phyloP scores from a whole-genome alignment of 257 asterid species.

The Catharanthus roseus region DNA sequence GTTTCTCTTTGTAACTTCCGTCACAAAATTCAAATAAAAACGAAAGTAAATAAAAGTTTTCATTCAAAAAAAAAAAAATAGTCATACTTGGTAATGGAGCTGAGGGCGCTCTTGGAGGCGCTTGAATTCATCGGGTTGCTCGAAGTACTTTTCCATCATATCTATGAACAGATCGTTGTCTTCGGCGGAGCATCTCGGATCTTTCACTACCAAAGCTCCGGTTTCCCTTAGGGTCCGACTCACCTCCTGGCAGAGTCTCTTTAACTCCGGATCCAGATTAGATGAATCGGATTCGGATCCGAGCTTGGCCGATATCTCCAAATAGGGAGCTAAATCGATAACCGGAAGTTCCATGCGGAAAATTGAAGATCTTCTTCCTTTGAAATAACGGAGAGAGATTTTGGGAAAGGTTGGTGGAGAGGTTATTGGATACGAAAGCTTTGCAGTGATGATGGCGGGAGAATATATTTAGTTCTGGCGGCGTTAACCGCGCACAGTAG shows the following conservation, averaged over 20 bases:
- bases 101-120: conserved; percentile 84
- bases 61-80: neutral
- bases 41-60: neutral
- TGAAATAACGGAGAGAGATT: too few species aligned
- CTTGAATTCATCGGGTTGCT: conserved; percentile 75
- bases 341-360: conserved; percentile 34
- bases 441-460: conserved; percentile 3
- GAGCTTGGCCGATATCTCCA: conserved; percentile 26
- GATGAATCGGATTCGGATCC: conserved; percentile 15
- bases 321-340: conserved; percentile 68
- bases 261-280: conserved; percentile 38
- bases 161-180: conserved; percentile 83
- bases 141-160: conserved; percentile 90
- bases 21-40: neutral
- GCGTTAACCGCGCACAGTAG: neutral
- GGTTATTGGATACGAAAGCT: neutral
- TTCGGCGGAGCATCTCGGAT: conserved; percentile 76
- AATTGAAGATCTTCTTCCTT: neutral
- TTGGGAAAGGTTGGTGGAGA: neutral
- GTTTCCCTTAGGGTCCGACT: conserved; percentile 84
- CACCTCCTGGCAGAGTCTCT: conserved; percentile 63
- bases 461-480: neutral
- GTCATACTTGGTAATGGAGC: conserved; percentile 74
- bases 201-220: conserved; percentile 89
- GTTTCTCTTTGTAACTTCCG: neutral